Evolutionary conservation across 495 filamentous ascomycete species (phyloP).

Genomic region (Penicillium malachiteum): DNA sequence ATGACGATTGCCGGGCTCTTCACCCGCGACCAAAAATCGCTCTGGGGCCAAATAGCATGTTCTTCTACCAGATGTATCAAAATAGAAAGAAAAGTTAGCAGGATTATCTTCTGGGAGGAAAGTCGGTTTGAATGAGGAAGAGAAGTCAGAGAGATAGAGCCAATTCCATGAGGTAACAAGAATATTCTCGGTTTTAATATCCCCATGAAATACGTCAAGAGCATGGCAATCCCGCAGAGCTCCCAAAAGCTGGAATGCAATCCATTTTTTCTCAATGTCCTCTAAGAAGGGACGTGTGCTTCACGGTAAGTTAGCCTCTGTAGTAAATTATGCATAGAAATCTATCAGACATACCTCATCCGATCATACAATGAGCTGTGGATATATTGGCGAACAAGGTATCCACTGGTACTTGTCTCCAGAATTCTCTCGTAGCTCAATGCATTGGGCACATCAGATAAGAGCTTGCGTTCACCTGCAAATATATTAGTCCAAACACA

Average conservation of each 20-base stretch:
- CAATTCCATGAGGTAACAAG: conserved; percentile 99
- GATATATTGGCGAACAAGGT: conserved; percentile 92
- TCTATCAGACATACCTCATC: conserved; percentile 59
- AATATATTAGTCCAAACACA: conserved; percentile 18
- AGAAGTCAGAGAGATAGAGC: conserved; percentile 96
- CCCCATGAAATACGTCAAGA: conserved; percentile 89
- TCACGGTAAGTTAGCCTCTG: conserved; percentile 11
- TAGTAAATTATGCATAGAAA: not conserved
- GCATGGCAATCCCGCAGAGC: conserved; percentile 90
- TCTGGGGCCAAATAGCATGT: conserved; percentile 98
- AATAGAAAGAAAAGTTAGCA: conserved; percentile 95
- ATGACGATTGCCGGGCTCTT: conserved; percentile 59
- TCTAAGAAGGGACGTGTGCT: conserved; percentile 96
- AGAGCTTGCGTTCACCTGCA: conserved; percentile 72
- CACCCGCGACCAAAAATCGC: conserved; percentile 72
- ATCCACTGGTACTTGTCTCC: conserved; percentile 87
- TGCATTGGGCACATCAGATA: conserved; percentile 87
- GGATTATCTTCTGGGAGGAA: conserved; percentile 96
- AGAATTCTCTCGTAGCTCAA: conserved; percentile 84
- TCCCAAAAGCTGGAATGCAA: conserved; percentile 93
- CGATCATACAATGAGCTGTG: conserved; percentile 98
- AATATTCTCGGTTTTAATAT: conserved; percentile 97
- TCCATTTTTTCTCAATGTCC: conserved; percentile 98
- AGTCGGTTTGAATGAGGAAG: conserved; percentile 90
- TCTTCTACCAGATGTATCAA: conserved; percentile 85